Base-by-base conservation (phyloP, 1,139 yeast species). In the Hansenula lynferdii region DNA sequence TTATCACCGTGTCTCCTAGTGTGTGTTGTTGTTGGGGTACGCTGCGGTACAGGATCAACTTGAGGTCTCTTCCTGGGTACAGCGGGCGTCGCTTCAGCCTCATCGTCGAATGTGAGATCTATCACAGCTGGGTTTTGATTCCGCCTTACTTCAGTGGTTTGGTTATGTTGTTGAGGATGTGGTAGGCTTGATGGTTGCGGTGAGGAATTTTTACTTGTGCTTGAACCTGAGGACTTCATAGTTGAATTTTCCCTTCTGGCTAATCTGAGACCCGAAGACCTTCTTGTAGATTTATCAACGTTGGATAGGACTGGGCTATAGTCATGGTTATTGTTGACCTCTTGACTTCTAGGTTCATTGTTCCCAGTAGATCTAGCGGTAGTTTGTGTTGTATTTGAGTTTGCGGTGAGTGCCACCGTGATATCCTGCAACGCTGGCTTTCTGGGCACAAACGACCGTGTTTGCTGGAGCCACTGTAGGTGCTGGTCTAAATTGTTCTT, bases 61-160 rank as follows among this genome's bases (percentile, higher is more conserved):
- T 20, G 24, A 1, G 17, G 22, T 17, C 40, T 36, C 29, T 43
- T 45, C 25, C 34, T 39, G 9, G 28, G n/a, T 0, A 35, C 16
- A 1, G 43, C 27, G 1, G 49, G 40, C 6, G 43, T 31, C 2
- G 26, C 5, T 2, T 6, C 39, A 1, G 26, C 30, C 2, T 43
- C 39, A 20, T 50, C 56, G 12, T 53, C 57, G 36, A 47, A 49
- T 4, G 57, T 53, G 14, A 53, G 36, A 37, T 53, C 57, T 17
- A 53, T 53, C 4, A 53, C 45, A 12, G 49, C 48, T 6, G 42
- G 37, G 10, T 27, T 22, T 8, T 34, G 14, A 15, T 28, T 30
- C 5, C 36, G 24, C 6, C 36, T 35, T 15, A 8, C 18, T n/a
- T n/a, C n/a, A n/a, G n/a, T n/a, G n/a, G n/a, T n/a, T n/a, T 16